Base-by-base conservation (phyloP, 352 stramenopile genomes). In the Globisporangium recalcitrans region DNA sequence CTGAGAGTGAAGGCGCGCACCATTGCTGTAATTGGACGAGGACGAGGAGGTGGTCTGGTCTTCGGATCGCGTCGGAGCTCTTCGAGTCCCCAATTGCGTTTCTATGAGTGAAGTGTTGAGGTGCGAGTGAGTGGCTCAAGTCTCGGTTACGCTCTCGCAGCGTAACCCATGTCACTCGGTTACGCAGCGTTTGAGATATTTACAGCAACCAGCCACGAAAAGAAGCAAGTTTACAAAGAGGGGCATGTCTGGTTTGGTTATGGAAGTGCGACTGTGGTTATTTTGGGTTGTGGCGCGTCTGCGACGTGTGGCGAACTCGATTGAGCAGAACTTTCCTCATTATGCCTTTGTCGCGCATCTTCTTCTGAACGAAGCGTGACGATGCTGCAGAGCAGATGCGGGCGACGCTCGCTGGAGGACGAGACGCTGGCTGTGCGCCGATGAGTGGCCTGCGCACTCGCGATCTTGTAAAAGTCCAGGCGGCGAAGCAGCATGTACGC, bases 401-500 rank as follows among this genome's bases (percentile, higher is more conserved):
- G 52, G 26, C 34, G 36, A 14, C 16, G 16, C 3, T 14, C 21
- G n/a, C 52, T 66, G 24, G 58, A 57, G 52, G 55, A 55, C 4
- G 14, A 26, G 19, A 24, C 1, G 19, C n/a, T 24, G 19, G 49
- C 27, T 38, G 16, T 22, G 16, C 49, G 16, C 4, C 49, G 49
- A 9, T 55, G 49, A 9, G n/a, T 57, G 38, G 40, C 10, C 8
- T 67, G 61, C 16, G 32, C 53, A 3, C 29, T 31, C 13, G 36
- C 29, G 14, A 73, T 49, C 27, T 59, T 70, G 58, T 31, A 46
- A 38, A 71, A 73, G 16, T 52, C 48, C 7, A 22, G 7, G 26
- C 67, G 67, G 10, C 44, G 19, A n/a, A 72, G 48, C 47, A 72
- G 36, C 29, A 69, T 63, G 62, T 72, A 72, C 40, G 62, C 63